Evolutionary conservation across 208 protist species (phyloP).

Genomic region (Lotmaria passim): DNA sequence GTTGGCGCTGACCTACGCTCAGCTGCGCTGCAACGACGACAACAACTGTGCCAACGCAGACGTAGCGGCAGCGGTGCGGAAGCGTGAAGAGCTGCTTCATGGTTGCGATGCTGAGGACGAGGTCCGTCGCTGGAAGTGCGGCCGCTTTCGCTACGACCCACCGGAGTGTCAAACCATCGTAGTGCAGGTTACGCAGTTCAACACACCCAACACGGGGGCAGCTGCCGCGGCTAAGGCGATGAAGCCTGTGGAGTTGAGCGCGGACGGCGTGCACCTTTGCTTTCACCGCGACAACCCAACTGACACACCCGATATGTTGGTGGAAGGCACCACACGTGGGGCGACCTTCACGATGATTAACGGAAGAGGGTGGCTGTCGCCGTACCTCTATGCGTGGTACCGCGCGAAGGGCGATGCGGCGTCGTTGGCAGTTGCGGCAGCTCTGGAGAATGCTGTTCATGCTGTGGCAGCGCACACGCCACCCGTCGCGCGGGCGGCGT

Average conservation of each 20-base stretch:
- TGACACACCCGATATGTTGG: slow-evolving; percentile 13
- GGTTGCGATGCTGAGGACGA: slow-evolving; percentile 5
- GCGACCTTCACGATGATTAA: neutral
- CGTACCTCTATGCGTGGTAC: slow-evolving; percentile 14
- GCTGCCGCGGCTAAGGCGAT: too few species aligned
- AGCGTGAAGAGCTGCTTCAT: neutral
- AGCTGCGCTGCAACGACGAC: neutral
- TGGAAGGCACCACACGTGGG: slow-evolving; percentile 1
- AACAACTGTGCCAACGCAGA: neutral
- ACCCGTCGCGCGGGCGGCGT: neutral
- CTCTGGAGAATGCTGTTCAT: neutral
- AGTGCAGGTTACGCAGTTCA: neutral
- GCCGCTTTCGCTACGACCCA: slow-evolving; percentile 48
- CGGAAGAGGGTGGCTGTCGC: slow-evolving; percentile 6
- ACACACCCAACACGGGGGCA: too few species aligned
- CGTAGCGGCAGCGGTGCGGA: neutral
- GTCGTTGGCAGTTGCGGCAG: neutral
- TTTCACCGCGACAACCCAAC: slow-evolving; percentile 45
- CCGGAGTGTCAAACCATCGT: slow-evolving; percentile 52
- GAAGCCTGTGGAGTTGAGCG: neutral
- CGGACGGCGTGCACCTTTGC: slow-evolving; percentile 24
- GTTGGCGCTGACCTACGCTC: slow-evolving; percentile 19
- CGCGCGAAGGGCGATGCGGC: neutral
- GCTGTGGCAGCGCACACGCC: neutral
- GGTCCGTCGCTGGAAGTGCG: slow-evolving; percentile 32